These are phyloP conservation scores for Musa balbisiana DNA, from an alignment of 202 grass and related monocot genomes.

Conservation along the genomic window DNA sequence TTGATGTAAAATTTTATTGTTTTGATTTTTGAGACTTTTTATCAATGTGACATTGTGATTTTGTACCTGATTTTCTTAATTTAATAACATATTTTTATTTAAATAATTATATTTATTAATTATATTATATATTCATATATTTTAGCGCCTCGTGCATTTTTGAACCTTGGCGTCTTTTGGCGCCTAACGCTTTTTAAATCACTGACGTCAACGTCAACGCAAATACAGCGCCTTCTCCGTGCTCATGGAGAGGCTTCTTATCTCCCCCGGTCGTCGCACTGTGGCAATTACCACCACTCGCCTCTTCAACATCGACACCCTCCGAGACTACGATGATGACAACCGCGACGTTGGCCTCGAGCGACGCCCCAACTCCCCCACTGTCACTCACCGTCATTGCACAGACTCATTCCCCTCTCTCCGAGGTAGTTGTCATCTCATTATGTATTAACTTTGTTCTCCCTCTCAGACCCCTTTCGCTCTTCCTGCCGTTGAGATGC, in stretches of 20 bases:
- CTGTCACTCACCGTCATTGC: background rate
- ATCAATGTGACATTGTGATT: too few relatives aligned
- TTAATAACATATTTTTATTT: too few relatives aligned
- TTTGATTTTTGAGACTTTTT: too few relatives aligned
- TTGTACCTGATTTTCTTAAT: too few relatives aligned
- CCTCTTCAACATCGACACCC: slow-evolving; percentile 41
- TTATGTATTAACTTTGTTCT: background rate
- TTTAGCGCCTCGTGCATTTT: too few relatives aligned
- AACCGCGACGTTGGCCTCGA: background rate
- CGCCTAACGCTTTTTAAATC: too few relatives aligned
- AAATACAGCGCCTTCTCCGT: slow-evolving; percentile 15
- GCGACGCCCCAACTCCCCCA: background rate
- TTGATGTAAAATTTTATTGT: too few relatives aligned
- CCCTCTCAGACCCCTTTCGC: background rate
- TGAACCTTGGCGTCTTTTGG: too few relatives aligned
- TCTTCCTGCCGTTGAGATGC: background rate
- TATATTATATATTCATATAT: too few relatives aligned
- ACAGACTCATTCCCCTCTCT: slow-evolving; percentile 38
- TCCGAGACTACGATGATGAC: slow-evolving; percentile 24
- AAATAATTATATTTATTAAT: too few relatives aligned
- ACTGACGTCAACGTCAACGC: too few relatives aligned
- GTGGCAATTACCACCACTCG: slow-evolving; percentile 16
- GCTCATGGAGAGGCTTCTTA: slow-evolving; percentile 42
- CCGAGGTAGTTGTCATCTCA: slow-evolving; percentile 72
- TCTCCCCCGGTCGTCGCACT: slow-evolving; percentile 10